Base-by-base conservation (phyloP, 1,139 yeast genomes). In the Taiozyma sp. region DNA sequence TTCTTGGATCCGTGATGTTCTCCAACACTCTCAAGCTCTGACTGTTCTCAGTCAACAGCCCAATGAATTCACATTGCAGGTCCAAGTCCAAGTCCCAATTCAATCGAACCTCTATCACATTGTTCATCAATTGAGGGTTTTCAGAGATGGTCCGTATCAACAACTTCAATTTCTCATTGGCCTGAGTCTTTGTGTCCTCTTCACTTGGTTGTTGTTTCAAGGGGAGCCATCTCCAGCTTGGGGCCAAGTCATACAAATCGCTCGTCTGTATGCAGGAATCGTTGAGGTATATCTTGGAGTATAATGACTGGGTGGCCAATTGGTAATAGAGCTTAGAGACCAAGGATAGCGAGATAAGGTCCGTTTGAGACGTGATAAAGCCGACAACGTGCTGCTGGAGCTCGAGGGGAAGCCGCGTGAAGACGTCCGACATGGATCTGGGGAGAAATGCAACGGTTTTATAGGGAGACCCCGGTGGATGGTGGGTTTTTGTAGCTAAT, bases 31-130 rank as follows among this genome's bases (percentile, higher is more conserved):
- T 60, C 16, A 72, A 53, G 24, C 71, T 63, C 26, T 53, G 49
- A 2, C 70, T 68, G 16, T 62, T 51, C 6, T 56, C 53, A 35
- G 69, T 62, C 11, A 72, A 47, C 6, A 64, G 41, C 9, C 53
- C 50, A 8, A 71, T 50, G 14, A 72, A 59, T 14, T 53, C 49
- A 45, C 53, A 62, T 52, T 71, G 75, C 13, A 63, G 50, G 2
- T 45, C 47, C 5, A 67, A 52, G 46, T 67, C 66, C 42, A 72
- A 56, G 55, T 72, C 76, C 74, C 75, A 71, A 53, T 72, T 72
- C 29, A 72, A 59, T 50, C 75, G 56, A 7, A 72, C 63, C 66
- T 74, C 72, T 40, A 63, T 63, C 5, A 72, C 65, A 30, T 61
- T 53, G 30, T 62, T 57, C 46, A 64, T 50, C 3, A 65, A 61